phyloP scores from a whole-genome alignment of 371 early-diverging fungal species.

The Syncephalastrum monosporum region DNA sequence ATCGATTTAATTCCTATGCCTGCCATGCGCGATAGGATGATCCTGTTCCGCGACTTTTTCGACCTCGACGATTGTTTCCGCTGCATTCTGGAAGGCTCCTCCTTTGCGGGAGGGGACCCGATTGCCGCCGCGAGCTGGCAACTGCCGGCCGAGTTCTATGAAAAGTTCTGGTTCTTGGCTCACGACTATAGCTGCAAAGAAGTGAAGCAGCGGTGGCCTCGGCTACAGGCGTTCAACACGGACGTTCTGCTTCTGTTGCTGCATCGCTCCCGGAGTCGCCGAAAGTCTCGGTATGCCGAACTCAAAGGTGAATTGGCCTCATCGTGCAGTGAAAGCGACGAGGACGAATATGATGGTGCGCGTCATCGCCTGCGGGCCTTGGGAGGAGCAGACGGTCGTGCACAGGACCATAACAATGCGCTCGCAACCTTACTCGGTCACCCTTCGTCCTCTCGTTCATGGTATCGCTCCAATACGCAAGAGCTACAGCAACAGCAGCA shows the following conservation, averaged over 20 bases:
- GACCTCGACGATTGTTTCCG: slow-evolving; percentile 56
- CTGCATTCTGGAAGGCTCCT: slow-evolving; percentile 40
- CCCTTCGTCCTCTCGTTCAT: too few relatives aligned
- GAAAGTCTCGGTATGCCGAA: neutral
- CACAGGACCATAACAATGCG: too few relatives aligned
- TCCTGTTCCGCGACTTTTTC: slow-evolving; percentile 50
- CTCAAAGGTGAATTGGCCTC: neutral
- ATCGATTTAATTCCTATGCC: slow-evolving; percentile 60
- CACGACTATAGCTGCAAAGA: slow-evolving; percentile 35
- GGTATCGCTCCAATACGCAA: too few relatives aligned
- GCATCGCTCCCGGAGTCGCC: neutral
- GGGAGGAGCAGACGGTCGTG: too few relatives aligned
- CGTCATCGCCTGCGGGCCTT: too few relatives aligned
- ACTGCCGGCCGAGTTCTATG: slow-evolving; percentile 52
- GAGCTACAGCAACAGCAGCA: too few relatives aligned
- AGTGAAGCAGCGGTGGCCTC: slow-evolving; percentile 28
- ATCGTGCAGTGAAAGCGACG: neutral
- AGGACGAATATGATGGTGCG: neutral
- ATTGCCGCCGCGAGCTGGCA: slow-evolving; percentile 53
- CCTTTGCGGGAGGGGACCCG: slow-evolving; percentile 55
- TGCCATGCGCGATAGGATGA: slow-evolving; percentile 60
- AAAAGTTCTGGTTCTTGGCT: slow-evolving; percentile 48
- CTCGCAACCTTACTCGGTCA: too few relatives aligned
- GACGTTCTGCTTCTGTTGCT: neutral
- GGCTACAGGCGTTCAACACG: slow-evolving; percentile 1